Conservation (phyloP, 345 rosid genomes). For the Abelmoschus esculentus region DNA sequence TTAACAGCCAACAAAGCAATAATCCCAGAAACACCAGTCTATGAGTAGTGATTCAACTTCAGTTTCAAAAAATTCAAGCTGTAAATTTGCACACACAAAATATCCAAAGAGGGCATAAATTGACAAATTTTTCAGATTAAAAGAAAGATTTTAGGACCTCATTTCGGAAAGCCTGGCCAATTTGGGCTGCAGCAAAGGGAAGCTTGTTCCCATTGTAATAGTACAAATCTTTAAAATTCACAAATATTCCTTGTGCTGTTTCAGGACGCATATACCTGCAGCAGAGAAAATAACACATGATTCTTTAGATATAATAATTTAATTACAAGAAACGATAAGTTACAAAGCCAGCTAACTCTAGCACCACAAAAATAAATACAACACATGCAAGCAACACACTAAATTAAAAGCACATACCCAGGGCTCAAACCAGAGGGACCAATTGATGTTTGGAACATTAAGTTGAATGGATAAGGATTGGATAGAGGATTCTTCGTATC, state of each 20-base stretch:
- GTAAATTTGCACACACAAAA: background rate
- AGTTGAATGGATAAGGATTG: conserved; percentile 83
- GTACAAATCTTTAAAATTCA: conserved; percentile 79
- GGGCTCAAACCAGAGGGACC: conserved; percentile 82
- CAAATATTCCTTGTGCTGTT: conserved; percentile 97
- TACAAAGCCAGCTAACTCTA: background rate
- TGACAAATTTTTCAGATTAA: background rate
- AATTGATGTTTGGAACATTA: conserved; percentile 96
- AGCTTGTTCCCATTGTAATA: conserved; percentile 88
- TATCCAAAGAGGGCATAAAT: background rate
- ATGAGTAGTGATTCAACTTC: background rate
- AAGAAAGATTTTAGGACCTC: conserved; percentile 46
- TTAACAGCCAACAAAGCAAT: background rate
- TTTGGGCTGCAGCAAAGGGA: conserved; percentile 97
- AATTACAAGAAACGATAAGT: background rate
- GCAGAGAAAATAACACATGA: background rate
- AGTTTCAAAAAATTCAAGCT: background rate
- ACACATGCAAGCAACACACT: background rate
- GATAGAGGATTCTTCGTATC: conserved; percentile 81
- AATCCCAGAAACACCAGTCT: background rate
- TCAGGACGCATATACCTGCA: conserved; percentile 94
- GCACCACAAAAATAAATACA: background rate
- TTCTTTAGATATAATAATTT: background rate
- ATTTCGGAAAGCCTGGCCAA: conserved; percentile 95
- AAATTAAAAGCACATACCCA: conserved; percentile 45